Base-by-base conservation (phyloP, 805 yeast species). In the Lachancea thermotolerans region DNA sequence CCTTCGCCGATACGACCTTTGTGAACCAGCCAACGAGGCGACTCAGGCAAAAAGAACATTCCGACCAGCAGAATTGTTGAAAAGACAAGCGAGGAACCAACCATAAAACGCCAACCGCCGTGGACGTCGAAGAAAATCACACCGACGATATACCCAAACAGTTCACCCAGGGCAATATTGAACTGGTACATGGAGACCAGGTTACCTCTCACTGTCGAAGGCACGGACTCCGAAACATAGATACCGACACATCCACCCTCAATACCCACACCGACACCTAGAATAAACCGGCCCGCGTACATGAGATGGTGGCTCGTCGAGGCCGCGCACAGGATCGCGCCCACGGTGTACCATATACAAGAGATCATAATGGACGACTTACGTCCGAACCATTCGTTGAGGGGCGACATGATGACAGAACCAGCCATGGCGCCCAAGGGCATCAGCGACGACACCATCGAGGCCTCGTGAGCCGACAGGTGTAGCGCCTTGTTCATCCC, bases 401-500 rank as follows among this genome's bases (percentile, higher is more conserved):
- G 60, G 3, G 84, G 84, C 2, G 83, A 71, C 70, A 81, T 70
- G 46, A 78, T 56, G 34, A 81, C 65, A 46, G 82, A 75, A 39
- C 87, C 86, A 27, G 74, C 73, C 62, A 80, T 73, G 30, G 83
- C 85, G 52, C 85, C 86, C 38, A 81, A 62, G n/a, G 86, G 85
- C 82, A 80, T 78, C 44, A 78, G 68, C 27, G 82, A 68, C 33
- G 78, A 70, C 15, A 79, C 74, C 49, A 79, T 67, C 1, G 85
- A 79, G 42, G 65, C 66, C 51, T 80, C 69, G 50, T 68, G 64
- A 4, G 65, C 46, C 15, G 67, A 54, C 38, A 80, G 62, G 29
- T 58, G 35, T 29, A 80, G 66, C 18, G 67, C 70, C 1, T 59
- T 58, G 12, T 64, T 67, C 73, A 79, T 72, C 17, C 75, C 75